Base-by-base conservation (phyloP, 176 grass and related monocot species). In the Eremochloa ophiuroides region DNA sequence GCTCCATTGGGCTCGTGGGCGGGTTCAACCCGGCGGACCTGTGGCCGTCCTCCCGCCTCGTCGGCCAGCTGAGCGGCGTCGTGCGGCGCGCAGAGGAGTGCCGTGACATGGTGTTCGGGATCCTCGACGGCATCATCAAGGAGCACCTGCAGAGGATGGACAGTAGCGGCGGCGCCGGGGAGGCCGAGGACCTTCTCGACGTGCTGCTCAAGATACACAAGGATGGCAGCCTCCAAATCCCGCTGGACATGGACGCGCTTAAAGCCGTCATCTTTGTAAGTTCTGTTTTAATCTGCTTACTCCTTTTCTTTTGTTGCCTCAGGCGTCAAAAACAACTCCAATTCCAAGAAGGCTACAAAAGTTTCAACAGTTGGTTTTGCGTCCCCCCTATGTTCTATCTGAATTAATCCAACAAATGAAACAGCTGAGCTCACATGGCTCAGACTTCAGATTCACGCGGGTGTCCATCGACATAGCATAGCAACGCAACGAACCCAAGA, bases 181-280 rank as follows among this genome's bases (percentile, higher is more conserved):
- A 74, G 34, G 66, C 56, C 2, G 85, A 85, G 37, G 88, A 92
- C 79, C 71, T 93, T 51, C 81, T 90, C 8, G 81, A 90, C 33
- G 72, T 93, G 72, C 85, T 96, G 48, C 75, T 96, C 1, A 96
- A 82, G 79, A 78, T 91, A 17, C 60, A 88, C 25, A 85, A 55
- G 4, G 63, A 85, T 0, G 85, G 82, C 3, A 70, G 75, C 22
- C 80, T 91, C 1, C 73, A 71, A 26, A 73, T 86, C 46, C 62
- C 87, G 22, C 82, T 90, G 20, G 82, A 76, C 62, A 80, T 89
- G 53, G 74, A 77, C 8, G n/a, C 35, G 35, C 85, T 94, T 43
- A 89, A 89, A 76, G 63, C 64, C 50, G 75, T 93, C 78, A 81
- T 93, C n/a, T 84, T 93, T 73, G 91, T 93, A 84, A 87, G n/a